Evolutionary conservation across 108 stramenopile genomes (phyloP), one percentile per base, ranked within the genome.

Genomic region (Parietichytrium sp.): DNA sequence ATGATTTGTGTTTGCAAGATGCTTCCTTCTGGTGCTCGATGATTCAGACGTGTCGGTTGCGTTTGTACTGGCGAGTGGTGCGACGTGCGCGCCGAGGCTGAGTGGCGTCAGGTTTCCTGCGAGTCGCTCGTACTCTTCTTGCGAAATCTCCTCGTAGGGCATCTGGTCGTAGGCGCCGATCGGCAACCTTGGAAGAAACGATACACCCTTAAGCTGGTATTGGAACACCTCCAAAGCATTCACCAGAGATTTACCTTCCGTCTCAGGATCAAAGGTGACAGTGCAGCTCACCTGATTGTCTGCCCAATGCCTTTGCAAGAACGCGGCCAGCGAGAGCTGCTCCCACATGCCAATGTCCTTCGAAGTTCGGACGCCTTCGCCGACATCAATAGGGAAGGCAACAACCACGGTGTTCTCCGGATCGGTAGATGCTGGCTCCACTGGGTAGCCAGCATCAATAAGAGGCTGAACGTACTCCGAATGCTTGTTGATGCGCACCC

Each of bases 271-370:
- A 81, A 90, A 90, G 27, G 88, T 87, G 18, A 90, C 88, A 1
- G 89, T 90, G 86, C 88, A 90, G 78, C 85, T 86, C 20, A 90
- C 89, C 83, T 89, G 88, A 52, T 90, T 90, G 84, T 90, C 89
- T 18, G 89, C 89, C 89, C 89, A 90, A 45, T 86, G 82, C 55
- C 87, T 83, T 51, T 90, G 89, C 47, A 90, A 36, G 47, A 90
- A 90, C 2, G 89, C 89, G 4, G 89, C 89, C 47, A 90, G 84
- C 49, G 84, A 82, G 10, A 90, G 86, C 86, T 90, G 89, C 49
- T 90, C 89, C 89, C 89, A 90, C 83, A 90, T 80, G 12, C 18
- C 29, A n/a, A 90, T 47, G 50, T 89, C 85, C 25, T 31, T 48
- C 12, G 47, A 48, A 16, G 88, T 89, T 10, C 88, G 88, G 25